These are phyloP conservation scores for Solanum peruvianum DNA, from an alignment of 257 asterid species.

Conservation along the genomic window DNA sequence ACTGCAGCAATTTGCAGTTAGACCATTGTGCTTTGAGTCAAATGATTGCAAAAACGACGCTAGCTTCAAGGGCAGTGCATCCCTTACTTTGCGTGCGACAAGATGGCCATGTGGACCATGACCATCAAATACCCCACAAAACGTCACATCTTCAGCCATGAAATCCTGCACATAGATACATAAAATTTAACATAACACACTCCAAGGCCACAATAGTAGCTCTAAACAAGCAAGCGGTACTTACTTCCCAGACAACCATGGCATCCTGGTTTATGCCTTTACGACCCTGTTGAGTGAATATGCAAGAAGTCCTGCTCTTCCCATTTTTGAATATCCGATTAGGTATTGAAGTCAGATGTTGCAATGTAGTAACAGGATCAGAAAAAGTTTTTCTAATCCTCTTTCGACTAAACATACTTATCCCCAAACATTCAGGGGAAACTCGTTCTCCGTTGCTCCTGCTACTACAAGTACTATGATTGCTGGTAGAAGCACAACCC, in stretches of 20 bases:
- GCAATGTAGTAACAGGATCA: slow-evolving; percentile 50
- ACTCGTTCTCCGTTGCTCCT: slow-evolving; percentile 61
- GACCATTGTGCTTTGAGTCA: slow-evolving; percentile 47
- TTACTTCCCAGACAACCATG: slow-evolving; percentile 98
- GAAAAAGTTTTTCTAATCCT: slow-evolving; percentile 61
- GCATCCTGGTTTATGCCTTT: slow-evolving; percentile 98
- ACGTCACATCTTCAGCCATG: slow-evolving; percentile 71
- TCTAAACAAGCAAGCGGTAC: neutral
- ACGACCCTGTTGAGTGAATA: slow-evolving; percentile 96
- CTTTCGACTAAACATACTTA: slow-evolving; percentile 45
- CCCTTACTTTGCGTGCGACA: slow-evolving; percentile 93
- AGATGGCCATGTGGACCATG: slow-evolving; percentile 97
- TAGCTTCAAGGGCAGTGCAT: slow-evolving; percentile 63
- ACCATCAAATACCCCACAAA: slow-evolving; percentile 94
- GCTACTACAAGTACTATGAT: slow-evolving; percentile 64
- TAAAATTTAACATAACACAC: neutral
- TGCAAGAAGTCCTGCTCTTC: slow-evolving; percentile 66
- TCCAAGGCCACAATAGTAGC: neutral
- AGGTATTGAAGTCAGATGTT: slow-evolving; percentile 63
- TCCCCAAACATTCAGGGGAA: slow-evolving; percentile 58
- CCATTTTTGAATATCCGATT: slow-evolving; percentile 78
- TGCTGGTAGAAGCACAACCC: slow-evolving; percentile 75
- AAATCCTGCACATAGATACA: slow-evolving; percentile 48
- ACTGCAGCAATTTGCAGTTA: slow-evolving; percentile 50
- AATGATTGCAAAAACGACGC: slow-evolving; percentile 42